These are phyloP conservation scores for Vaccinium macrocarpon DNA, from an alignment of 148 eudicot genomes.

Conservation along the genomic window DNA sequence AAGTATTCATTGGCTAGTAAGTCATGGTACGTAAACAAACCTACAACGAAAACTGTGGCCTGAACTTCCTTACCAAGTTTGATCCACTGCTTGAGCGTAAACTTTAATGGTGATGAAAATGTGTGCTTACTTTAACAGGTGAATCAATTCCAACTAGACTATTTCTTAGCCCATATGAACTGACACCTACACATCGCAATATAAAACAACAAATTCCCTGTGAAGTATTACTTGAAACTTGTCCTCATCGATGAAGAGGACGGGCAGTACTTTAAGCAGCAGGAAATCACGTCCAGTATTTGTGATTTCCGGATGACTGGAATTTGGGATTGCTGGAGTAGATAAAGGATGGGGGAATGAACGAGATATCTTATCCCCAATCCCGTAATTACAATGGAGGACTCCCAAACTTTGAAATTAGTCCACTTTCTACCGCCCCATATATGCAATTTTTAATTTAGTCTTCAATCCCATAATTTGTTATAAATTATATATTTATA, in stretches of 20 bases:
- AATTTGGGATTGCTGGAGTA: too few species aligned
- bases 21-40: constrained; percentile 31
- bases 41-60: constrained; percentile 88
- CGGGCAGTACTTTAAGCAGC: constrained; percentile 95
- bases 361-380: too few species aligned
- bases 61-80: constrained; percentile 60
- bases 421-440: too few species aligned
- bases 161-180: constrained; percentile 91
- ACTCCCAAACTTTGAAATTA: too few species aligned
- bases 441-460: too few species aligned
- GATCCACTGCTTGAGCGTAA: constrained; percentile 66
- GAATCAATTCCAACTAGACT: constrained; percentile 93
- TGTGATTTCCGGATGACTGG: too few species aligned
- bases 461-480: too few species aligned
- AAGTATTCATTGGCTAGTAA: neutral
- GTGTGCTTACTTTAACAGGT: constrained; percentile 37
- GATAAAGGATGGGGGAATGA: too few species aligned
- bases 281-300: constrained; percentile 39
- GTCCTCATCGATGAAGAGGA: constrained; percentile 98
- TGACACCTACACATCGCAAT: constrained; percentile 90
- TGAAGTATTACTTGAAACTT: constrained; percentile 84
- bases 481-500: too few species aligned
- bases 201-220: constrained; percentile 97
- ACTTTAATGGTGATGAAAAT: neutral
- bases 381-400: too few species aligned